Percentiles rank a stretch among this genome's conserved stretches.
phyloP scores from a whole-genome alignment of 495 filamentous ascomycete genomes.

The Neurospora sp. region DNA sequence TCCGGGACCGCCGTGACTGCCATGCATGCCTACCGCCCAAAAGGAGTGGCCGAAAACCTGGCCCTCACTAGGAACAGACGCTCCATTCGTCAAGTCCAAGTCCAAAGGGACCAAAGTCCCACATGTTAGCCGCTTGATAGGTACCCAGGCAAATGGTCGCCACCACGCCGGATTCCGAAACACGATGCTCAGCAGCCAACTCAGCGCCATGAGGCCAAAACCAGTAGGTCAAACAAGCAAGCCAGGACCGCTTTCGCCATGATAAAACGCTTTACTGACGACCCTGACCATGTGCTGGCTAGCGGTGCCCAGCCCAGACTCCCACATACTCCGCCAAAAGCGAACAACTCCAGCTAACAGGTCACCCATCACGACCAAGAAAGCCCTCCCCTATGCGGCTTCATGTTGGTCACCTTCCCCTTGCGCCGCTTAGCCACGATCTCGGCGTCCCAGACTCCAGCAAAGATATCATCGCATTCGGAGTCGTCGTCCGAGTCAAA shows the following conservation, averaged over 20 bases:
- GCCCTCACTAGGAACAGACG: neutral
- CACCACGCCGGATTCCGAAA: neutral
- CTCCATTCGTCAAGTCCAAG: neutral
- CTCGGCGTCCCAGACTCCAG: slow-evolving; percentile 71
- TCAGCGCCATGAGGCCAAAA: neutral
- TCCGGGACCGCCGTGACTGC: too few species aligned
- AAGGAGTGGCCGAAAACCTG: neutral
- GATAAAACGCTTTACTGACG: too few species aligned
- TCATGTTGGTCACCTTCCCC: slow-evolving; percentile 33
- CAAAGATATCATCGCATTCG: slow-evolving; percentile 90
- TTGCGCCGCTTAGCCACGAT: slow-evolving; percentile 55
- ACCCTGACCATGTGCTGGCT: neutral
- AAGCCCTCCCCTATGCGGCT: slow-evolving; percentile 1
- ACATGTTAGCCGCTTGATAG: too few species aligned
- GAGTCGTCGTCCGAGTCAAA: slow-evolving; percentile 92
- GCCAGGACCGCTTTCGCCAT: too few species aligned
- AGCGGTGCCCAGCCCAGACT: neutral
- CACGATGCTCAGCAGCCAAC: neutral
- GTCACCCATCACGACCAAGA: neutral
- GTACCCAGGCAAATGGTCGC: neutral
- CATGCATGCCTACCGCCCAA: neutral
- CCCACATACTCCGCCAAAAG: neutral
- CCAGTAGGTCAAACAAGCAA: neutral
- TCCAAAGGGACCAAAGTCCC: neutral
- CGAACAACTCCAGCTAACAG: neutral